phyloP scores from a whole-genome alignment of 116 monocot genomes.

The Trichopus zeylanicus region DNA sequence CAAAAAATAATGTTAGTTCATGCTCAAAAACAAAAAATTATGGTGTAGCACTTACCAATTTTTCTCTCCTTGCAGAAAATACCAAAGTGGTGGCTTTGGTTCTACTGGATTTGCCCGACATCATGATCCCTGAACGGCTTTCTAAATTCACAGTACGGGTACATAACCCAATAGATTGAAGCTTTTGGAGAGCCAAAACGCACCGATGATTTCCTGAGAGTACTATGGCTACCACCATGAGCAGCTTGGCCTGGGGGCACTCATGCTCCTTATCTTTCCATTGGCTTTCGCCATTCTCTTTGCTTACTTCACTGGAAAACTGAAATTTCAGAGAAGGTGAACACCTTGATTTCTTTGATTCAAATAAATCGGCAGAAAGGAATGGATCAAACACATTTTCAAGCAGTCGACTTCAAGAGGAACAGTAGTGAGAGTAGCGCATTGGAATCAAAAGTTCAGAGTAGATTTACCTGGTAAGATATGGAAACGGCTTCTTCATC shows the following conservation, averaged over 20 bases:
- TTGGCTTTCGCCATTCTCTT: conserved; percentile 23
- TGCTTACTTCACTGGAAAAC: conserved; percentile 19
- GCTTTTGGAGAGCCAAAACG: conserved; percentile 20
- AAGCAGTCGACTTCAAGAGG: too few species aligned
- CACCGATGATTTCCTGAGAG: conserved; percentile 17
- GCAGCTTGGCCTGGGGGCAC: conserved; percentile 11
- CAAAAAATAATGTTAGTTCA: too few species aligned
- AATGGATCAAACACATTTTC: too few species aligned
- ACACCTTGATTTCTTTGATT: too few species aligned
- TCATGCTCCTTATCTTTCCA: conserved; percentile 17
- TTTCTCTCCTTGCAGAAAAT: conserved; percentile 32
- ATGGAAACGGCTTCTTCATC: too few species aligned
- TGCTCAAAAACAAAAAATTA: too few species aligned
- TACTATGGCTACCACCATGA: conserved; percentile 28
- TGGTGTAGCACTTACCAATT: too few species aligned
- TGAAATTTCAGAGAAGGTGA: conserved; percentile 42
- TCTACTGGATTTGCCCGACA: conserved; percentile 25
- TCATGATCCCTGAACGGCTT: conserved; percentile 44
- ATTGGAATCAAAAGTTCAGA: too few species aligned
- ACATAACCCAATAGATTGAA: conserved; percentile 25
- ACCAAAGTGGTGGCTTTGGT: conserved; percentile 64
- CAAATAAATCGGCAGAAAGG: too few species aligned
- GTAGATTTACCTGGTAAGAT: too few species aligned
- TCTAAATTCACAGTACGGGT: conserved; percentile 53
- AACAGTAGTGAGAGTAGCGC: too few species aligned